Conservation (phyloP, 2,329 filamentous ascomycete genomes). For the Diaporthe sp. region DNA sequence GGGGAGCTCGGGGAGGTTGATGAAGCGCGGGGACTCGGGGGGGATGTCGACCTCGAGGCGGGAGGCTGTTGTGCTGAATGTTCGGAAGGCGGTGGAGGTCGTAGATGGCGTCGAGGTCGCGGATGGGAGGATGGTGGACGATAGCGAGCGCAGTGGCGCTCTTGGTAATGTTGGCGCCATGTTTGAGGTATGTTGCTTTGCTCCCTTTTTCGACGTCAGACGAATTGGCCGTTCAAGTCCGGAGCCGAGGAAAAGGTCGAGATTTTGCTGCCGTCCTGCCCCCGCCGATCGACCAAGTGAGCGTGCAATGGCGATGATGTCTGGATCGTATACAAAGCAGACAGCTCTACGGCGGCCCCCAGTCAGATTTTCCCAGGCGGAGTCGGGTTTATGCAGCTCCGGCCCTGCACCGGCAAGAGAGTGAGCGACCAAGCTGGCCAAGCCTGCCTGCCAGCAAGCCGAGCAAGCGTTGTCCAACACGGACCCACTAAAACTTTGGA, state of each 20-base stretch:
- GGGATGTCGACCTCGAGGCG: conserved; percentile 67
- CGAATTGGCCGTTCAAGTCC: background rate
- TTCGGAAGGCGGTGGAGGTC: conserved; percentile 16
- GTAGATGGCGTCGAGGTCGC: background rate
- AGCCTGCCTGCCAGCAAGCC: conserved; percentile 6
- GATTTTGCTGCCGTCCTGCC: conserved; percentile 30
- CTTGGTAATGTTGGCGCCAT: conserved; percentile 47
- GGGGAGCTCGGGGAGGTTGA: conserved; percentile 83
- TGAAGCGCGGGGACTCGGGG: conserved; percentile 89
- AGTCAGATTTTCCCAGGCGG: conserved; percentile 33
- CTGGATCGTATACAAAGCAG: background rate
- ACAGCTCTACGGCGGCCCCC: background rate
- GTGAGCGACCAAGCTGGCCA: background rate
- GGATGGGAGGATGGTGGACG: conserved; percentile 37
- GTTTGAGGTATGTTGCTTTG: conserved; percentile 13
- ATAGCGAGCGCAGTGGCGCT: conserved; percentile 44
- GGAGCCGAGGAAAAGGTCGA: background rate
- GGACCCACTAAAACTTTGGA: conserved; percentile 20
- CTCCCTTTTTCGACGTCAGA: background rate
- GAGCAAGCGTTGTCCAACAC: background rate
- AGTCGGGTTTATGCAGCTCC: conserved; percentile 34
- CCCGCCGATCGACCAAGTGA: conserved; percentile 23
- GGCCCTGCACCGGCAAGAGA: background rate
- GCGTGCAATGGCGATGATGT: conserved; percentile 31
- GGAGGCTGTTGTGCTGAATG: conserved; percentile 47